Base-by-base conservation (phyloP, 176 grass and related monocot species). In the Pontederia paniculata region DNA sequence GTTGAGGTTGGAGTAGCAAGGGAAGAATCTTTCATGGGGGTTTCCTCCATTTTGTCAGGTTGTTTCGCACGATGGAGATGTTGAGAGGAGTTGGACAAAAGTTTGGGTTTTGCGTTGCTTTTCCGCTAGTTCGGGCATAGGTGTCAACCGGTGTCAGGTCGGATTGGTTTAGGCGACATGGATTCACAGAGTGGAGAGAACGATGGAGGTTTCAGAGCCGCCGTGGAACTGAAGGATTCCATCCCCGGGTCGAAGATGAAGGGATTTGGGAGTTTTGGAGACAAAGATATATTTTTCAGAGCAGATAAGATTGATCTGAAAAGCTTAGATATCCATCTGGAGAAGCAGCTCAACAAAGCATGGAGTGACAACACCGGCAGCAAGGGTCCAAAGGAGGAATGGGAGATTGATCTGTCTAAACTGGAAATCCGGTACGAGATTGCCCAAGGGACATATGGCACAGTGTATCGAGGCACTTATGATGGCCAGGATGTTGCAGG, bases 241-340 rank as follows among this genome's bases (percentile, higher is more conserved):
- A 20, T n/a, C 9, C 20, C 20, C 18, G 20, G 51, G 20, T 53
- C 25, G 31, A 81, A 75, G 54, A 73, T 88, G 15, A 75, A 69
- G 63, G 78, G 45, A 18, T 84, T 83, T 1, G 74, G 70, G 45
- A 94, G 88, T 66, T 47, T 94, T 47, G 83, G 81, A 5, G 77
- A 71, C 44, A 88, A 72, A 55, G 74, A 81, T 17, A 55, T 66
- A 4, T 94, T 84, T 13, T 49, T 94, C 16, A 68, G 88, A 14
- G 88, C 88, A 0, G 84, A 94, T 55, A 84, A 78, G 80, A 84
- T 94, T 21, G 84, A 94, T 66, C 88, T 94, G 42, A 84, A 71
- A 48, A 84, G 74, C 67, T 66, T 88, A 12, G 83, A 94, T 56
- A 73, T 94, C 50, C 80, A 88, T 66, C 77, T 88, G 2, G 84